phyloP scores from a whole-genome alignment of 176 grass and related monocot species.

The Oryza glumipatula region DNA sequence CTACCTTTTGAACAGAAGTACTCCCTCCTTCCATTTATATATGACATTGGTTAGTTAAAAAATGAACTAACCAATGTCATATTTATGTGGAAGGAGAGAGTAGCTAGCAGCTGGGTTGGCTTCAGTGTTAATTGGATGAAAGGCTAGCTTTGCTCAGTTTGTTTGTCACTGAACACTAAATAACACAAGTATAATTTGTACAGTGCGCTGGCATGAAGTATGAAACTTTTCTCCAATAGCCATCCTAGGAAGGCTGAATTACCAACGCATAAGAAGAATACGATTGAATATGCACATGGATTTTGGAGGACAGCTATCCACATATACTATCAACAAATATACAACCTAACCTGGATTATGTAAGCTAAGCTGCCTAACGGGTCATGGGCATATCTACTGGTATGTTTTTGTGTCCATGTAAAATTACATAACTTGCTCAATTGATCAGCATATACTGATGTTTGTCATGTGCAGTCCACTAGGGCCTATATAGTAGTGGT shows the following conservation, averaged over 20 bases:
- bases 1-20: not conserved
- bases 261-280: not conserved
- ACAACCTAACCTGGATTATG: not conserved
- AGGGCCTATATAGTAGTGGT: not conserved
- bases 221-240: not conserved
- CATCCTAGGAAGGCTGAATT: not conserved
- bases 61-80: too few species aligned
- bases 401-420: slow-evolving; percentile 9
- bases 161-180: not conserved
- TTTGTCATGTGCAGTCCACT: not conserved
- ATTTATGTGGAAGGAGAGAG: too few species aligned
- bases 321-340: slow-evolving; percentile 11
- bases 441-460: not conserved
- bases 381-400: not conserved
- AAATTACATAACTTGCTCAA: not conserved
- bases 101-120: not conserved
- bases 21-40: too few species aligned
- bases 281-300: not conserved
- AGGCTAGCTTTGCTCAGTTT: slow-evolving; percentile 11
- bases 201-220: not conserved
- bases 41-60: too few species aligned
- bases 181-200: not conserved
- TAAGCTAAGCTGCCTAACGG: not conserved
- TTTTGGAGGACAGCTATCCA: not conserved
- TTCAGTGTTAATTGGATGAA: slow-evolving; percentile 2